phyloP scores from a whole-genome alignment of 2,329 filamentous ascomycete genomes.

The Colletotrichum karsti region DNA sequence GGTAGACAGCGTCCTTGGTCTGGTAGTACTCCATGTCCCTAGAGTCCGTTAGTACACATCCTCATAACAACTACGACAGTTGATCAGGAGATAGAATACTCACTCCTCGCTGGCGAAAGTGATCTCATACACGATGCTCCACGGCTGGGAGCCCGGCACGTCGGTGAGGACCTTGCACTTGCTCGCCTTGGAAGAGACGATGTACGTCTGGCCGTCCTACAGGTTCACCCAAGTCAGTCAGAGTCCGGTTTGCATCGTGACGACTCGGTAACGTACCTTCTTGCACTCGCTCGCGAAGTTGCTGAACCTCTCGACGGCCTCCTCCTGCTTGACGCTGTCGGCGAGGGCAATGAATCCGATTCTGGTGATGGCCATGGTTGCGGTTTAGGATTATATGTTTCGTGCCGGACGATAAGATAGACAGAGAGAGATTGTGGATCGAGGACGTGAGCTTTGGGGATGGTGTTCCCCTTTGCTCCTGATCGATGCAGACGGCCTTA shows the following conservation, averaged over 20 bases:
- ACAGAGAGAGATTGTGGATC: too few relatives aligned
- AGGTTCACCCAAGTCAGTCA: neutral
- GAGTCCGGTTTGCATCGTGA: too few relatives aligned
- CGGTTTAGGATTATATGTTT: neutral
- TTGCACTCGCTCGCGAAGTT: slow-evolving; percentile 19
- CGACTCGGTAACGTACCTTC: neutral
- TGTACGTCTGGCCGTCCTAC: slow-evolving; percentile 19
- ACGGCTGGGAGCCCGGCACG: slow-evolving; percentile 18
- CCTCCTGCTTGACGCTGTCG: slow-evolving; percentile 13
- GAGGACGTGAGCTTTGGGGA: neutral
- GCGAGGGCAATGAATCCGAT: slow-evolving; percentile 22
- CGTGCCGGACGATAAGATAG: neutral
- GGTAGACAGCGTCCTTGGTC: slow-evolving; percentile 22
- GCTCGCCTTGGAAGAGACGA: slow-evolving; percentile 24
- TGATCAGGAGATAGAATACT: neutral
- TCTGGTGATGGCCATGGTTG: slow-evolving; percentile 21
- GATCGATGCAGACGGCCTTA: neutral
- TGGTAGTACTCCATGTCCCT: slow-evolving; percentile 28
- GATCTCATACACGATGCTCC: slow-evolving; percentile 21
- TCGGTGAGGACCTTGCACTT: slow-evolving; percentile 24
- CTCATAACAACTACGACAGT: neutral
- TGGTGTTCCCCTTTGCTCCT: fast-evolving
- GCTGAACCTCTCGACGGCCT: slow-evolving; percentile 14
- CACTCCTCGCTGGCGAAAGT: slow-evolving; percentile 16
- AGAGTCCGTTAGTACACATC: neutral